These are phyloP conservation scores for Zymoseptoria tritici DNA, from an alignment of 2,329 filamentous ascomycete species.

Conservation along the genomic window DNA sequence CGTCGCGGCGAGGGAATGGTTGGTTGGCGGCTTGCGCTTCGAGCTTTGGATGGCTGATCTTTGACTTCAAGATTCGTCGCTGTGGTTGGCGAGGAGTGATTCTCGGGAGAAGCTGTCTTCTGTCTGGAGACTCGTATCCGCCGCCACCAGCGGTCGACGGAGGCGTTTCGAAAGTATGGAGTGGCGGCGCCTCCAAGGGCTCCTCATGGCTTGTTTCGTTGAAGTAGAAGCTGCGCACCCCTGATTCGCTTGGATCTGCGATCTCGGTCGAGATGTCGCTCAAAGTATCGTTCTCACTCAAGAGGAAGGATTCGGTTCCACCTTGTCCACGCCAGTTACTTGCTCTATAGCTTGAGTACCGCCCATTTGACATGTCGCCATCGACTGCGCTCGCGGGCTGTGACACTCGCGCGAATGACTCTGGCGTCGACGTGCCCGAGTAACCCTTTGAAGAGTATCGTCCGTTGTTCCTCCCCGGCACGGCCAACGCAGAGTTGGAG, in stretches of 20 bases:
- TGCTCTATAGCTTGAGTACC: conserved; percentile 14
- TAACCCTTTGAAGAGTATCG: not conserved
- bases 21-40: conserved; percentile 15
- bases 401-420: conserved; percentile 13
- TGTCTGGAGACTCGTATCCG: conserved; percentile 17
- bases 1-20: conserved; percentile 13
- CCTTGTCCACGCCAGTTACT: conserved; percentile 6
- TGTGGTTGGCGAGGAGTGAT: conserved; percentile 6
- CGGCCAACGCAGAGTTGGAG: conserved; percentile 1
- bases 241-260: conserved; percentile 38
- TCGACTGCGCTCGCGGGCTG: conserved; percentile 14
- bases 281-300: conserved; percentile 48
- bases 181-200: conserved; percentile 5
- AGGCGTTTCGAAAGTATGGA: conserved; percentile 10
- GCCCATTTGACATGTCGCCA: conserved; percentile 7
- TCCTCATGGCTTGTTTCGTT: conserved; percentile 36
- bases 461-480: not conserved
- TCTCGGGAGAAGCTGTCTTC: conserved; percentile 12
- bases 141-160: conserved; percentile 33
- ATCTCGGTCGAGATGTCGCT: conserved; percentile 50
- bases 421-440: conserved; percentile 12
- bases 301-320: conserved; percentile 40
- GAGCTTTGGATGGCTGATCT: conserved; percentile 17
- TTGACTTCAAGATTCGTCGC: conserved; percentile 13
- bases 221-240: conserved; percentile 44